Base-by-base conservation (phyloP, 495 filamentous ascomycete genomes). In the Corynascus novoguineensis region DNA sequence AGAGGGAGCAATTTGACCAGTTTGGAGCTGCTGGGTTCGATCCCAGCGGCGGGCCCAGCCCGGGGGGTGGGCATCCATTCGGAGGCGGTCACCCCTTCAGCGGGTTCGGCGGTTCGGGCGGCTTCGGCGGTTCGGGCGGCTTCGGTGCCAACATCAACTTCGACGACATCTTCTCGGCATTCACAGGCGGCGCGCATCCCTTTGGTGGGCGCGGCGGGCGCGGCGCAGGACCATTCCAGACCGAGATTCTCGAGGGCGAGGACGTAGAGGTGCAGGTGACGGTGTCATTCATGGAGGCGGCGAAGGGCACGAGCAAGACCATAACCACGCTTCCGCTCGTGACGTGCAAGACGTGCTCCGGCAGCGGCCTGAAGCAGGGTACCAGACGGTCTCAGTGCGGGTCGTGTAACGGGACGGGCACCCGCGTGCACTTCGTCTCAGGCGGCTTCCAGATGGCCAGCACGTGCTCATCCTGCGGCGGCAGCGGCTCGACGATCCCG, bases 371-470 rank as follows among this genome's bases (percentile, higher is more conserved):
- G 75, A 97, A 96, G 74, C 70, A 83, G 41, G 91, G 92, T 3
- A 78, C 86, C 15, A 83, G 85, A 65, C 76, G 83, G 57, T 77
- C 82, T 10, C 76, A 82, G 58, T 98, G 93, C 73, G 82, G 82
- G 61, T 77, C 79, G 31, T 98, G 93, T 71, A 85, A 85, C 51
- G 93, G 93, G 5, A 89, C 90, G 11, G 93, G 93, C 46, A 87
- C 87, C 31, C 81, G 86, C 57, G 85, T 96, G 19, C 89, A 95
- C 71, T 82, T 90, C 64, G 86, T 96, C 79, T 83, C 88, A 63
- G 90, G 89, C 31, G 92, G 90, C 15, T 97, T 98, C 75, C 92
- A 97, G 73, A 90, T 98, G 82, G 87, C 86, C 9, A 89, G 88
- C 55, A 95, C 91, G 3, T 98, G 93, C 71, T 77, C 81, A 12